Evolutionary conservation across 2,329 filamentous ascomycete genomes (phyloP).

Genomic region (Monosporascus sp.): DNA sequence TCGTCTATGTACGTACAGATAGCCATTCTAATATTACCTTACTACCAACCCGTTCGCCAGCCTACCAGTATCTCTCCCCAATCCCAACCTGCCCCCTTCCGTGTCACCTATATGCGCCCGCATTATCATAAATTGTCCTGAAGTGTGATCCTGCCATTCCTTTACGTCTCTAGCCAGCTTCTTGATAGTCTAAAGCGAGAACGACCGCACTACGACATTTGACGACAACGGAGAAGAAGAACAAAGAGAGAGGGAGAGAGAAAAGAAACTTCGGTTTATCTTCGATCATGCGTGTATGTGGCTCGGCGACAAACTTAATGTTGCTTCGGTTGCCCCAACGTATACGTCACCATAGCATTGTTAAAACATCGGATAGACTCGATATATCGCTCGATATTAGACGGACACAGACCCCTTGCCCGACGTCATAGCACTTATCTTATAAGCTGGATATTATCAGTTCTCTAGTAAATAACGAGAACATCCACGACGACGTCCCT

Average conservation of each 20-base stretch:
- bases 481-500: background rate
- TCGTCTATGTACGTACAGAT: background rate
- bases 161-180: background rate
- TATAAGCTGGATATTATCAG: background rate
- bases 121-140: background rate
- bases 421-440: slow-evolving; percentile 14
- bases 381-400: slow-evolving; percentile 17
- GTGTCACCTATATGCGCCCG: background rate
- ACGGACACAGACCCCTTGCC: slow-evolving; percentile 18
- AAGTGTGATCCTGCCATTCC: background rate
- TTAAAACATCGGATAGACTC: slow-evolving; percentile 21
- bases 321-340: slow-evolving; percentile 6
- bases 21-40: background rate
- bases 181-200: background rate
- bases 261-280: background rate
- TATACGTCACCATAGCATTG: slow-evolving; percentile 15
- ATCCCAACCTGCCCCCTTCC: background rate
- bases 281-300: background rate
- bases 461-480: background rate
- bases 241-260: background rate
- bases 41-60: background rate
- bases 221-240: background rate
- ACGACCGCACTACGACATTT: background rate
- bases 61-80: background rate
- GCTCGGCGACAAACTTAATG: background rate